Percentiles rank a stretch among this genome's conserved stretches.
Conservation (phyloP, 2,329 filamentous ascomycete genomes). For the Chaetomium olivaceum region DNA sequence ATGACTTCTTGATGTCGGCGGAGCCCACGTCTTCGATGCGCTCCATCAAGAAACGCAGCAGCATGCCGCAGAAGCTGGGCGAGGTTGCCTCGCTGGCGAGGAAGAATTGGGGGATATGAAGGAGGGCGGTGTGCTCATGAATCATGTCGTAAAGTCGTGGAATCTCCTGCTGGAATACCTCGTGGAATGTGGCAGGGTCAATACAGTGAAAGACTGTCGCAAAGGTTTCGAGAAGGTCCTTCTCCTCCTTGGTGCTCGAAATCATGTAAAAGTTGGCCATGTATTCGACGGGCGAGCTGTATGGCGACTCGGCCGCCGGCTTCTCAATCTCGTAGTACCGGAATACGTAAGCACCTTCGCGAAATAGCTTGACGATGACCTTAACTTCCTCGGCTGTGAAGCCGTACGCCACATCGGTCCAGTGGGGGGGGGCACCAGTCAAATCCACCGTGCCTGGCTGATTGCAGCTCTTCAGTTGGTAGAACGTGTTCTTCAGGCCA, state of each 20-base stretch:
- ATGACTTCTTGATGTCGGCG: constrained; percentile 86
- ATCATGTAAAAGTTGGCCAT: constrained; percentile 95
- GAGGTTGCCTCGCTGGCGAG: constrained; percentile 98
- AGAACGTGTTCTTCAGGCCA: constrained; percentile 94
- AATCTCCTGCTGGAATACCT: constrained; percentile 97
- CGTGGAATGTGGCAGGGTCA: constrained; percentile 96
- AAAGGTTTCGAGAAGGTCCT: constrained; percentile 95
- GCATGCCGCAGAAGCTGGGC: constrained; percentile 96
- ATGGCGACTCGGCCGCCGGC: constrained; percentile 67
- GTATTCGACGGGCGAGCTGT: constrained; percentile 82
- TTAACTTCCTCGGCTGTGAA: constrained; percentile 97
- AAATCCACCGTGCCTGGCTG: constrained; percentile 70
- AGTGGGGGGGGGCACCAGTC: constrained; percentile 79
- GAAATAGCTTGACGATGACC: constrained; percentile 95
- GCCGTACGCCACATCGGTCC: constrained; percentile 92
- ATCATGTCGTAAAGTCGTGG: constrained; percentile 96
- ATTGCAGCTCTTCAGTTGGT: constrained; percentile 90
- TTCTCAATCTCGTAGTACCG: constrained; percentile 94
- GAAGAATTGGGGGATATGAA: constrained; percentile 97
- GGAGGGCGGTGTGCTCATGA: constrained; percentile 89
- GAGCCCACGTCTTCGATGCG: constrained; percentile 94
- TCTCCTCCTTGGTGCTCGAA: constrained; percentile 92
- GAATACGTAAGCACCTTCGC: constrained; percentile 94
- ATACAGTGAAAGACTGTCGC: constrained; percentile 98
- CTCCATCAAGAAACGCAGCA: constrained; percentile 95